Conservation (phyloP, 352 stramenopile species). For the Peronospora farinosa region DNA sequence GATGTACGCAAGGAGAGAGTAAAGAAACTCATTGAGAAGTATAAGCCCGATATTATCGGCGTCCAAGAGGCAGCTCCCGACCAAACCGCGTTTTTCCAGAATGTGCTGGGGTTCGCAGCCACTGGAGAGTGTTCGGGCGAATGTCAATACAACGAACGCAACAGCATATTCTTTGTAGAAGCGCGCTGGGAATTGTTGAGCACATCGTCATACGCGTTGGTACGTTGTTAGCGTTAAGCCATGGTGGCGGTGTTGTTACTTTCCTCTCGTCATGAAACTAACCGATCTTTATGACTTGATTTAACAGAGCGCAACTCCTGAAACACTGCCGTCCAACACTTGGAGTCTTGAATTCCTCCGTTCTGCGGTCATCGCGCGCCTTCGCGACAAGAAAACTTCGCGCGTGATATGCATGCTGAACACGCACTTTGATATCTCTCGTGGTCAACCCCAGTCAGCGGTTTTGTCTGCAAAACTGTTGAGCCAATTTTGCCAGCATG, state of each 20-base stretch:
- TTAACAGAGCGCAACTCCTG: slow-evolving; percentile 55
- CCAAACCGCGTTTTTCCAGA: slow-evolving; percentile 48
- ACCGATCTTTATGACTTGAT: background rate
- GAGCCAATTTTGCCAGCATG: slow-evolving; percentile 30
- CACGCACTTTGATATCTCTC: slow-evolving; percentile 64
- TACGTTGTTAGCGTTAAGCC: slow-evolving; percentile 18
- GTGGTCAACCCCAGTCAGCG: slow-evolving; percentile 49
- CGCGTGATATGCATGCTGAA: slow-evolving; percentile 63
- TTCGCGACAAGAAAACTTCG: slow-evolving; percentile 27
- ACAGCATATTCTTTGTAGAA: slow-evolving; percentile 60
- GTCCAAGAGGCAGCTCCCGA: slow-evolving; percentile 54
- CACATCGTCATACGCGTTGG: slow-evolving; percentile 50
- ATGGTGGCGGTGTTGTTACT: background rate
- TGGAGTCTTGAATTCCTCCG: slow-evolving; percentile 64
- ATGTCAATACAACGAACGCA: slow-evolving; percentile 55
- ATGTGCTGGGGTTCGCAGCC: slow-evolving; percentile 33
- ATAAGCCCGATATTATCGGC: slow-evolving; percentile 59
- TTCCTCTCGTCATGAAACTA: background rate
- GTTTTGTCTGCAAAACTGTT: slow-evolving; percentile 44
- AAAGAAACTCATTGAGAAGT: slow-evolving; percentile 34
- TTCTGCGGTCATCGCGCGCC: slow-evolving; percentile 47
- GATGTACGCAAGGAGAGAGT: slow-evolving; percentile 38
- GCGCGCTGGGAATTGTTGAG: slow-evolving; percentile 36
- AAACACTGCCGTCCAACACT: slow-evolving; percentile 47
- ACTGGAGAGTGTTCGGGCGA: slow-evolving; percentile 55